phyloP scores from a whole-genome alignment of 140 eudicot species.

The Senecio squalidus region DNA sequence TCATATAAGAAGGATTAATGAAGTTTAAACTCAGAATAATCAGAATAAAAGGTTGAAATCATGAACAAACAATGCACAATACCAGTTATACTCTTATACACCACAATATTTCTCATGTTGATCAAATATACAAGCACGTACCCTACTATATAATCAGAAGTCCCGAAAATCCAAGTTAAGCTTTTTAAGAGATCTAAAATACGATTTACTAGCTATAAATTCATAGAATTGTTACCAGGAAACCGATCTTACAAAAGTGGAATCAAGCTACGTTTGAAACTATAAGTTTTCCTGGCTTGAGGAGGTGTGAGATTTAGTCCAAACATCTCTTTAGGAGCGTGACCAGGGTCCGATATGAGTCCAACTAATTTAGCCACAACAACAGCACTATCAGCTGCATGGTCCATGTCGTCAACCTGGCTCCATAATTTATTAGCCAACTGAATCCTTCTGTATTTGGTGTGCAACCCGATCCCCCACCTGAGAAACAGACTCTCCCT shows the following conservation, averaged over 20 bases:
- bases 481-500: slow-evolving; percentile 53
- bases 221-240: slow-evolving; percentile 13
- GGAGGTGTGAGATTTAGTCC: slow-evolving; percentile 66
- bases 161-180: slow-evolving; percentile 11
- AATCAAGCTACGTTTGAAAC: slow-evolving; percentile 58
- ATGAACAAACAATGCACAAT: slow-evolving; percentile 21
- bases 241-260: slow-evolving; percentile 37
- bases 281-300: slow-evolving; percentile 39
- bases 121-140: slow-evolving; percentile 30
- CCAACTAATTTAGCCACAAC: slow-evolving; percentile 81
- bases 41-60: not conserved
- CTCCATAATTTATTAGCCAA: slow-evolving; percentile 74
- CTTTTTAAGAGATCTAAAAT: slow-evolving; percentile 24
- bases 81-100: slow-evolving; percentile 19
- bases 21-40: not conserved
- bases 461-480: slow-evolving; percentile 70
- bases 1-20: not conserved
- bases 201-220: slow-evolving; percentile 22
- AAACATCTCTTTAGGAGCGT: slow-evolving; percentile 79
- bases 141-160: slow-evolving; percentile 28
- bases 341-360: slow-evolving; percentile 42
- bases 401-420: slow-evolving; percentile 55
- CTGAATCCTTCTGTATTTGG: slow-evolving; percentile 70
- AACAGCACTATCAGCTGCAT: slow-evolving; percentile 73
- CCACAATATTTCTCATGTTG: slow-evolving; percentile 18